Conservation (phyloP, 2,329 filamentous ascomycete species). For the Trichoderma sp. region DNA sequence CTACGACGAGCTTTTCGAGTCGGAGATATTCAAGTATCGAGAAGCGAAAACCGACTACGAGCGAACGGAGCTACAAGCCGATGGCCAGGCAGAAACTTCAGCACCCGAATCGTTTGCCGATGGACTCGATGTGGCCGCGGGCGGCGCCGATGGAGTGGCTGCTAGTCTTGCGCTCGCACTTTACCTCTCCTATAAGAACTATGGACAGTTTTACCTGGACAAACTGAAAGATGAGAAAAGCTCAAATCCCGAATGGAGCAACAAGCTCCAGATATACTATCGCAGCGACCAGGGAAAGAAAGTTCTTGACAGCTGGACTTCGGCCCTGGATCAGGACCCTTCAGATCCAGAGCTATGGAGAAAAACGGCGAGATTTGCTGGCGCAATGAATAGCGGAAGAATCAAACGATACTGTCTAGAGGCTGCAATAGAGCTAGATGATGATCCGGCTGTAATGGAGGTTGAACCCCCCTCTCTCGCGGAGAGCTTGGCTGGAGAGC, state of each 20-base stretch:
- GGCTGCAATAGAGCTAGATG: conserved; percentile 64
- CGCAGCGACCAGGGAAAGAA: conserved; percentile 38
- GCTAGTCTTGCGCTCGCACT: conserved; percentile 85
- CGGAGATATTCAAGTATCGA: conserved; percentile 90
- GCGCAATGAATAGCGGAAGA: conserved; percentile 55
- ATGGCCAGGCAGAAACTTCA: conserved; percentile 42
- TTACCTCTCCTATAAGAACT: conserved; percentile 92
- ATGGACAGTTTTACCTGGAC: conserved; percentile 89
- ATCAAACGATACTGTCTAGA: conserved; percentile 63
- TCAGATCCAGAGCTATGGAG: conserved; percentile 68
- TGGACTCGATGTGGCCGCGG: conserved; percentile 55
- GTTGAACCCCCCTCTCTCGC: conserved; percentile 62
- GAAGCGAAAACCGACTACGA: conserved; percentile 85
- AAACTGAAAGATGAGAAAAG: conserved; percentile 35
- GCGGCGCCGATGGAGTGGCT: conserved; percentile 68
- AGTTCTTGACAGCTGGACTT: conserved; percentile 56
- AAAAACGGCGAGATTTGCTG: conserved; percentile 56
- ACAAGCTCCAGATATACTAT: conserved; percentile 30
- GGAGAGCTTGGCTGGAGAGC: conserved; percentile 61
- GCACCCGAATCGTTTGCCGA: conserved; percentile 49
- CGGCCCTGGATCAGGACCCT: conserved; percentile 62
- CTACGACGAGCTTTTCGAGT: conserved; percentile 81
- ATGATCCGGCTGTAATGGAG: conserved; percentile 62
- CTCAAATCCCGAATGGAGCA: conserved; percentile 53
- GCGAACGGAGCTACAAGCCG: conserved; percentile 59